Percentiles rank a stretch among this genome's conserved stretches.
phyloP scores from a whole-genome alignment of 805 yeast genomes.

The Yamadazyma olivae region DNA sequence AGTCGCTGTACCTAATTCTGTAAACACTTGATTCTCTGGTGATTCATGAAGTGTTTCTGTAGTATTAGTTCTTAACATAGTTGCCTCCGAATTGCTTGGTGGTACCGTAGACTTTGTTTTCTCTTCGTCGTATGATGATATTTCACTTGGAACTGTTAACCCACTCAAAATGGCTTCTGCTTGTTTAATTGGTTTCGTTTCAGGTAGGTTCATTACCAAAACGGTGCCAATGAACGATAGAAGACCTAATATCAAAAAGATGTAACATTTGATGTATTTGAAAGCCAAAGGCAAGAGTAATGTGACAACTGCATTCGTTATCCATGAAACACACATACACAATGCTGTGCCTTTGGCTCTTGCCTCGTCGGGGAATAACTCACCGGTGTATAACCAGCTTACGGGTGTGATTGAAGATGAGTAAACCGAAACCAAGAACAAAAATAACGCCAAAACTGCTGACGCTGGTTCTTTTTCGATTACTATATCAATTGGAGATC shows the following conservation, averaged over 20 bases:
- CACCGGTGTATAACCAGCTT: constrained; percentile 50
- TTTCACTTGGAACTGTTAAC: not conserved
- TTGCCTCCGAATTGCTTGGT: no score
- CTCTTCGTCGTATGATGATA: not conserved
- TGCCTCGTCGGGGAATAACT: constrained; percentile 43
- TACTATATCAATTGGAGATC: constrained; percentile 11
- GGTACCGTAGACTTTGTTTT: no score
- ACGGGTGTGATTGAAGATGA: constrained; percentile 45
- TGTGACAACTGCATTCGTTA: constrained; percentile 32
- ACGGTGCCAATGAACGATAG: constrained; percentile 28
- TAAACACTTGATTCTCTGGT: no score
- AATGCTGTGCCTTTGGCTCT: constrained; percentile 47
- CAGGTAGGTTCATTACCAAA: constrained; percentile 39
- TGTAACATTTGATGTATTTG: constrained; percentile 32
- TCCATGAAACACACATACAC: constrained; percentile 47
- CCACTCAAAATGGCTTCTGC: no score
- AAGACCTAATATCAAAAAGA: constrained; percentile 37
- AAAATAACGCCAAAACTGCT: constrained; percentile 40
- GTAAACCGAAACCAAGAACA: constrained; percentile 44
- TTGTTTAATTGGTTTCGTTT: constrained; percentile 30
- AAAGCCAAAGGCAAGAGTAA: constrained; percentile 40
- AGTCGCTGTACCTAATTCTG: no score
- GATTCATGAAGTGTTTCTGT: no score
- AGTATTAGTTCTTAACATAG: no score
- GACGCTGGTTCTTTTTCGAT: constrained; percentile 34